phyloP scores from a whole-genome alignment of 305 asterid genomes.

The Fraxinus greggii region DNA sequence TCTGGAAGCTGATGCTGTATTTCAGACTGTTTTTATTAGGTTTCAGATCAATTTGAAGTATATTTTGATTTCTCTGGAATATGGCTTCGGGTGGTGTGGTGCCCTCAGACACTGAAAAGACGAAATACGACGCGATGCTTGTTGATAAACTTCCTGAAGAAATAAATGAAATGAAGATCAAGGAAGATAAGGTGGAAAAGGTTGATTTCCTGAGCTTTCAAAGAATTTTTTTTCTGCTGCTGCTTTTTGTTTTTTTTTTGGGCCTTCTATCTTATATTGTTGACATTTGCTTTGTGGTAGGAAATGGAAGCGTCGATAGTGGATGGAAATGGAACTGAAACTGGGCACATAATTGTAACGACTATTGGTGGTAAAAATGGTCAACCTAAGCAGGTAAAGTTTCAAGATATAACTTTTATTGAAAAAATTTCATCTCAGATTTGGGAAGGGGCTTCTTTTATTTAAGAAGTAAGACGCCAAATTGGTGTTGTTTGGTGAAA shows the following conservation, averaged over 20 bases:
- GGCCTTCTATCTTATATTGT: not conserved
- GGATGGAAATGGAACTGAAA: conserved; percentile 88
- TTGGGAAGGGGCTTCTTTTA: not conserved
- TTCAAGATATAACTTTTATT: not conserved
- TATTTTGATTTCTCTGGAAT: conserved; percentile 10
- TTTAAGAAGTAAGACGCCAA: not conserved
- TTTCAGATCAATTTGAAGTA: conserved; percentile 10
- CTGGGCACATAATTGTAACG: conserved; percentile 86
- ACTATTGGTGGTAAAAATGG: conserved; percentile 88
- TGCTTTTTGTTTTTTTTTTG: not conserved
- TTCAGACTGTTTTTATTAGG: not conserved
- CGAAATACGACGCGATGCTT: conserved; percentile 62
- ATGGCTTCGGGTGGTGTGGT: conserved; percentile 42
- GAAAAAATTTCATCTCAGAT: not conserved
- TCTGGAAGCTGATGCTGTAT: conserved; percentile 34
- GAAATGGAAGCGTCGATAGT: conserved; percentile 83
- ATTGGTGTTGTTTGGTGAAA: not conserved
- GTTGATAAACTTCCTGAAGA: conserved; percentile 80
- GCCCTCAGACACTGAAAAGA: conserved; percentile 29
- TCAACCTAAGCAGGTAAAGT: conserved; percentile 77
- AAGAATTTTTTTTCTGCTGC: not conserved
- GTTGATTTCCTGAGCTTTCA: conserved; percentile 22
- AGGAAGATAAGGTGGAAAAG: conserved; percentile 79
- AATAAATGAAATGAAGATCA: conserved; percentile 77
- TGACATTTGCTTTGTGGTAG: conserved; percentile 33